Conservation (phyloP, 257 asterid species). For the Striga asiatica region DNA sequence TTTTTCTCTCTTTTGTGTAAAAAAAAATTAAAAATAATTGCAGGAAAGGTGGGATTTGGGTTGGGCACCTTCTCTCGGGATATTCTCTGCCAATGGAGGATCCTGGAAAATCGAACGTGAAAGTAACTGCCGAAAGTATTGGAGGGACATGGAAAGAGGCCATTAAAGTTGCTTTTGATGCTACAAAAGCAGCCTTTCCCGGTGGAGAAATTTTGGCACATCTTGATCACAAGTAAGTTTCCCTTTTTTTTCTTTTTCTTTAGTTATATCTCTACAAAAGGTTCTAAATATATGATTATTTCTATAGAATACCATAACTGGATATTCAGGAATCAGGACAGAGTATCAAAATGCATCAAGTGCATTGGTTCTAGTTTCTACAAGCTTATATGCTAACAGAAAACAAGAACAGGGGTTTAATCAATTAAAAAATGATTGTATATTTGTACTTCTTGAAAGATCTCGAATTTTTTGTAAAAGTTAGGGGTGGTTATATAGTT, state of each 20-base stretch:
- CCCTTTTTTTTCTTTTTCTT: no score
- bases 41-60: conserved; percentile 76
- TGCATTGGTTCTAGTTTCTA: no score
- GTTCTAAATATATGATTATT: background rate
- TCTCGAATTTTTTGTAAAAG: no score
- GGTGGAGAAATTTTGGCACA: conserved; percentile 81
- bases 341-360: no score
- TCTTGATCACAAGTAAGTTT: conserved; percentile 90
- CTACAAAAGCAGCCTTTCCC: conserved; percentile 77
- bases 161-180: conserved; percentile 65
- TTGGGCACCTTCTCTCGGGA: conserved; percentile 90
- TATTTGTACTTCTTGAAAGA: no score
- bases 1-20: background rate
- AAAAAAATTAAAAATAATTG: background rate
- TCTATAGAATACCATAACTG: background rate
- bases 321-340: background rate
- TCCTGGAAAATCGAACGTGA: conserved; percentile 54
- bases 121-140: conserved; percentile 33
- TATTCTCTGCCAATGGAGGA: conserved; percentile 94
- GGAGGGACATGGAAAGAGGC: conserved; percentile 90
- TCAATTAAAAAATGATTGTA: no score
- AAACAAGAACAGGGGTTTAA: background rate
- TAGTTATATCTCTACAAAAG: background rate
- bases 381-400: no score
- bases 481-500: background rate